Base-by-base conservation (phyloP, 441 rosid species). In the Hypseocharis bilobata region DNA sequence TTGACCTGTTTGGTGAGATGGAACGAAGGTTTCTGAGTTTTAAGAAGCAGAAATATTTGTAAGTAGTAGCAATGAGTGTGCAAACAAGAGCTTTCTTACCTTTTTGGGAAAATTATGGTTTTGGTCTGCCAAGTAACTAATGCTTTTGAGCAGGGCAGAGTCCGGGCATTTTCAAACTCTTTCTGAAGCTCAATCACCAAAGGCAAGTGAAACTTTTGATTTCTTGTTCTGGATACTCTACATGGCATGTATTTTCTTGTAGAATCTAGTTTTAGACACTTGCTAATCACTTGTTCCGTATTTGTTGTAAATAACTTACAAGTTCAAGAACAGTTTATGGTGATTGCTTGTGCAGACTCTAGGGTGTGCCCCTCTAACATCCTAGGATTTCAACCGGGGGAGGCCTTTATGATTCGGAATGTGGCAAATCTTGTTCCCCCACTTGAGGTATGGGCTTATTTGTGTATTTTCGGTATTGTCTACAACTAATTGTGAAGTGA, bases 261-360 rank as follows among this genome's bases (percentile, higher is more conserved):
- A 25, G 26, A 32, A 51, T 30, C 45, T 2, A n/a, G n/a, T 49
- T 22, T 8, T 2, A 27, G 5, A 54, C 5, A 19, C 16, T 6
- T 51, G 26, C 5, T 20, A 22, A 13, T 23, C 20, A 6, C 38
- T n/a, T 52, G 27, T 26, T 49, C 27, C 17, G n/a, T 54, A 29
- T 13, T 54, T 10, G 25, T 34, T n/a, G 36, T 22, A 65, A 66
- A 25, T 63, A 66, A 64, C 81, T 83, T 51, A 77, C 67, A 56
- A 40, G 60, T 67, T 52, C 38, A 60, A 40, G 70, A 55, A 78
- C 67, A 84, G 92, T 78, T 84, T 34, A 79, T 83, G 87, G 86
- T 83, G 57, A 79, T 86, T 64, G 89, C 87, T 36, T 86, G 89
- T 78, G 85, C 74, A 71, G 92, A 86, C 69, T 86, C 92, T 65